Evolutionary conservation across 257 asterid species (phyloP).

Genomic region (Coffea canephora): DNA sequence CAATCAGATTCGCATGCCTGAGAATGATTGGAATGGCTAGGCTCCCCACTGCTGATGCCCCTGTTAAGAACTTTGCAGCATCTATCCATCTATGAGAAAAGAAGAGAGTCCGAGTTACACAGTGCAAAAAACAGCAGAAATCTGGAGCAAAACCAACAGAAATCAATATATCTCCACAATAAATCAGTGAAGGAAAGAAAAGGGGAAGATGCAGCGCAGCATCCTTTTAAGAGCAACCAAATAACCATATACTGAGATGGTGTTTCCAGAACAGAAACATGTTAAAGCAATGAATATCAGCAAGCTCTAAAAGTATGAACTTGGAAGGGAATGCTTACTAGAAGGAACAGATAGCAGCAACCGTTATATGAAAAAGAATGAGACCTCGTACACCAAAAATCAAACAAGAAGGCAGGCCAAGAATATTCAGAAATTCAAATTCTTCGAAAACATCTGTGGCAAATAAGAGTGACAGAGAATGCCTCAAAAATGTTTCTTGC

Average conservation of each 20-base stretch:
- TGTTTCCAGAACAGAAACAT: neutral
- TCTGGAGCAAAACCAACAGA: neutral
- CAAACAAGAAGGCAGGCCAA: neutral
- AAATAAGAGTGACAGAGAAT: neutral
- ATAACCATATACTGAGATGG: neutral
- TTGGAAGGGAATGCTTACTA: neutral
- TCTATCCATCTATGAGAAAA: slow-evolving; percentile 66
- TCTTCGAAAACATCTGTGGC: neutral
- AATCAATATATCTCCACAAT: neutral
- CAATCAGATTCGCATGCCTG: slow-evolving; percentile 79
- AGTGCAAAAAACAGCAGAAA: neutral
- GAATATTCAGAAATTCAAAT: neutral
- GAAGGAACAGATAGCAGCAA: slow-evolving; percentile 1
- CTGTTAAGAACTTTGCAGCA: slow-evolving; percentile 92
- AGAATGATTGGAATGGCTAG: slow-evolving; percentile 91
- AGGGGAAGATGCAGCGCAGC: neutral
- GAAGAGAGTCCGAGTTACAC: neutral
- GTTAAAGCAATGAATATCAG: neutral
- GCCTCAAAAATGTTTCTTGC: neutral
- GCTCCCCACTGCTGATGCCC: slow-evolving; percentile 97
- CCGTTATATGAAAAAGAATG: neutral
- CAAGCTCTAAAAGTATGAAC: neutral
- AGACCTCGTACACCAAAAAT: neutral
- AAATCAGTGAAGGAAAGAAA: neutral
- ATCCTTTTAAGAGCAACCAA: neutral